These are phyloP conservation scores for Tolypocladium amazonense DNA, from an alignment of 2,329 filamentous ascomycete species.

Conservation along the genomic window DNA sequence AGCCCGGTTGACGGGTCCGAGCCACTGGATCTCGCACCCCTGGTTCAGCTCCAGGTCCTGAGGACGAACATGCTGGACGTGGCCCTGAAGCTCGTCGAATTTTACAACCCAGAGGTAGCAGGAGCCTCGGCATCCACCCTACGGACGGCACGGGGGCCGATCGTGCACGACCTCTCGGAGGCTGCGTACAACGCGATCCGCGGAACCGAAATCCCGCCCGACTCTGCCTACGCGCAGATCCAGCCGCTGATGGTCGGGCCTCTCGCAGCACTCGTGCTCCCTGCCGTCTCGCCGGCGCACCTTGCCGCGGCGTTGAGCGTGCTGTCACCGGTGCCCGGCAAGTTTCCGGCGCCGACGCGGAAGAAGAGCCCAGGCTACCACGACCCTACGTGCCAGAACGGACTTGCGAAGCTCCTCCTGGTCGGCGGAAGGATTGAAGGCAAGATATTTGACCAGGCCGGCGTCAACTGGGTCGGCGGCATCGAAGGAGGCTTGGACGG, in stretches of 20 bases:
- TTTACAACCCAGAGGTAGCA: conserved; percentile 48
- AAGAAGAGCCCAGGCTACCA: conserved; percentile 71
- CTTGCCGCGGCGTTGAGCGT: conserved; percentile 72
- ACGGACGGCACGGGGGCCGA: conserved; percentile 18
- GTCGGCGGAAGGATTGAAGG: conserved; percentile 82
- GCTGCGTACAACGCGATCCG: conserved; percentile 40
- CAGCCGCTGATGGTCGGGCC: conserved; percentile 73
- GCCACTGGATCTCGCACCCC: conserved; percentile 39
- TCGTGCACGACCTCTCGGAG: conserved; percentile 42
- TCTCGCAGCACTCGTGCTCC: conserved; percentile 69
- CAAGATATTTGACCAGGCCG: conserved; percentile 68
- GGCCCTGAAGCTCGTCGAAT: conserved; percentile 78
- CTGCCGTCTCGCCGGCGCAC: conserved; percentile 72
- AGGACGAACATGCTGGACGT: conserved; percentile 83
- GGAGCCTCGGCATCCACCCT: conserved; percentile 18
- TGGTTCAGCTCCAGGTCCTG: conserved; percentile 70
- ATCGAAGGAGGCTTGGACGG: conserved; percentile 76
- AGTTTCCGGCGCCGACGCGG: conserved; percentile 69
- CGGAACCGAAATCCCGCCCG: conserved; percentile 19
- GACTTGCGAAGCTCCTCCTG: conserved; percentile 76
- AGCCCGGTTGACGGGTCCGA: conserved; percentile 13
- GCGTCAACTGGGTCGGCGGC: conserved; percentile 53
- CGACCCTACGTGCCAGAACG: conserved; percentile 67
- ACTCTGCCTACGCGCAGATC: conserved; percentile 46
- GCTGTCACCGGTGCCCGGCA: conserved; percentile 58